Percentiles rank a stretch among this genome's conserved stretches.
Conservation (phyloP, 805 yeast genomes). For the Nadsonia fulvescens region DNA sequence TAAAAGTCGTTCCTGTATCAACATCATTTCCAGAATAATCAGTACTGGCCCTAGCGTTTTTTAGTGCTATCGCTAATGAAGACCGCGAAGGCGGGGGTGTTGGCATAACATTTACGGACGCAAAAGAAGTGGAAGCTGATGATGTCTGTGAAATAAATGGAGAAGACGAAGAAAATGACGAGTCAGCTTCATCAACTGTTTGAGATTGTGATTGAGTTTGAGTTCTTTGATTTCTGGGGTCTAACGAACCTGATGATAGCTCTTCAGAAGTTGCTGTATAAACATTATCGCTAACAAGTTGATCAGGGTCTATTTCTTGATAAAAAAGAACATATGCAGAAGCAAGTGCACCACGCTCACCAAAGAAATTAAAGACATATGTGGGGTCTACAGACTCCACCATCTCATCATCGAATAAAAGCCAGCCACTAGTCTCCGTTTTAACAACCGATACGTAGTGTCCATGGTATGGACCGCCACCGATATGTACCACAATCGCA, state of each 20-base stretch:
- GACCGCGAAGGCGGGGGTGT: too few relatives aligned
- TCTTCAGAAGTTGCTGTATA: background rate
- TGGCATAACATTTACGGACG: too few relatives aligned
- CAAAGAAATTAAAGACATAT: conserved; percentile 71
- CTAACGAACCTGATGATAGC: conserved; percentile 1
- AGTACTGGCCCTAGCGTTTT: too few relatives aligned
- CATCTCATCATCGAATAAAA: conserved; percentile 86
- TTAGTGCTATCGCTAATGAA: too few relatives aligned
- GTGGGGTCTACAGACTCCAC: conserved; percentile 76
- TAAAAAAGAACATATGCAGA: conserved; percentile 85
- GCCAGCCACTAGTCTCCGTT: conserved; percentile 67
- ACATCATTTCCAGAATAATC: too few relatives aligned
- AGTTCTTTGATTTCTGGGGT: too few relatives aligned
- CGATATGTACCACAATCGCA: conserved; percentile 83
- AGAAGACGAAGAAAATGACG: too few relatives aligned
- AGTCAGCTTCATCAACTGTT: too few relatives aligned
- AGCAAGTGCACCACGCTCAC: conserved; percentile 73
- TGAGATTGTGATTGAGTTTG: too few relatives aligned
- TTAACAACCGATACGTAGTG: conserved; percentile 83
- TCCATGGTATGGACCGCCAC: conserved; percentile 96
- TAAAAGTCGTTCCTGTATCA: too few relatives aligned
- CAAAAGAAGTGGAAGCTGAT: too few relatives aligned
- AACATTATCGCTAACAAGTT: conserved; percentile 5
- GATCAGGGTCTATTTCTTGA: conserved; percentile 26
- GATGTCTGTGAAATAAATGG: too few relatives aligned